Percentiles rank a stretch among this genome's conserved stretches.
Evolutionary conservation across 371 early-diverging fungal species (phyloP).

Genomic region (Mortierella sp.): DNA sequence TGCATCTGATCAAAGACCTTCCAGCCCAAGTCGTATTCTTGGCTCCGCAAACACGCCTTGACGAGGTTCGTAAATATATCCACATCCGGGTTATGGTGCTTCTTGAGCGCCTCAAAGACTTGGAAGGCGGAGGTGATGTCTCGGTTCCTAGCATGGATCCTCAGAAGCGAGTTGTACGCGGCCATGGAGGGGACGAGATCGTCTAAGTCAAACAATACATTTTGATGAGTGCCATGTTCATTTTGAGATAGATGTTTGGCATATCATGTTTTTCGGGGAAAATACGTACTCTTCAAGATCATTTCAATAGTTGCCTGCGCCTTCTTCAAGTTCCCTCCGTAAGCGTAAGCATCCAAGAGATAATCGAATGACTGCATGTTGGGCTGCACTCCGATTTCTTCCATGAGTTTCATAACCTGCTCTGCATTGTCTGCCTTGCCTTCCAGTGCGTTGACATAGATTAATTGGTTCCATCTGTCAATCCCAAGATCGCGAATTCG

Average conservation of each 20-base stretch:
- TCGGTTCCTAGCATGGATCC: slow-evolving; percentile 31
- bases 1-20: slow-evolving; percentile 91
- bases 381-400: slow-evolving; percentile 71
- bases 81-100: slow-evolving; percentile 60
- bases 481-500: slow-evolving; percentile 25
- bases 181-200: slow-evolving; percentile 29
- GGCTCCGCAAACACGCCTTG: slow-evolving; percentile 80
- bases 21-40: slow-evolving; percentile 86
- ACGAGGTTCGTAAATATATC: slow-evolving; percentile 85
- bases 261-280: background rate
- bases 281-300: slow-evolving; percentile 52
- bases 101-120: slow-evolving; percentile 44
- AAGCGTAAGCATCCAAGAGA: slow-evolving; percentile 86
- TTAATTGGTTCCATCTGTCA: slow-evolving; percentile 70
- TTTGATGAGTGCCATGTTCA: background rate
- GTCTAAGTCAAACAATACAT: slow-evolving; percentile 4
- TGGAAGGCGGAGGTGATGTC: slow-evolving; percentile 34
- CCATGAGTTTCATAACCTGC: slow-evolving; percentile 75
- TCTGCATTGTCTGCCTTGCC: slow-evolving; percentile 77
- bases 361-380: slow-evolving; percentile 76
- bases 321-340: slow-evolving; percentile 69
- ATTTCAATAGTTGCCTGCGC: slow-evolving; percentile 67
- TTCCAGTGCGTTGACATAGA: slow-evolving; percentile 80
- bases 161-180: slow-evolving; percentile 37
- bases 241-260: too few species aligned